Conservation (phyloP, 805 yeast species). For the Yamadazyma kitorensis region DNA sequence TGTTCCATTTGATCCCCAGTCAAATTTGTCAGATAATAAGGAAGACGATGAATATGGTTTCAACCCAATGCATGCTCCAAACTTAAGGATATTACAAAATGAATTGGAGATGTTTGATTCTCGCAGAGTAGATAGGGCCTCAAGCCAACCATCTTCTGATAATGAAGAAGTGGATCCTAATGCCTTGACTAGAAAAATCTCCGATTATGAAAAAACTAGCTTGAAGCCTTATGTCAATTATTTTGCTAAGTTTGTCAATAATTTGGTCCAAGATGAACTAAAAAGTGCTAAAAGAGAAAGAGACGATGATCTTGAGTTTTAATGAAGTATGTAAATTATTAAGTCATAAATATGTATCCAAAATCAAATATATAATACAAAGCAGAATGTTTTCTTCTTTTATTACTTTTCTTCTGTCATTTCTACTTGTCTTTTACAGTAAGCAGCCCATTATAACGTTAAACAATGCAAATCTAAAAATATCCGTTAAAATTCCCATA, state of each 20-base stretch:
- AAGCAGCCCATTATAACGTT: too few relatives aligned
- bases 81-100: slow-evolving; percentile 56
- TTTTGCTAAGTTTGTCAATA: slow-evolving; percentile 62
- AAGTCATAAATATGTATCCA: too few relatives aligned
- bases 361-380: too few relatives aligned
- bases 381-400: too few relatives aligned
- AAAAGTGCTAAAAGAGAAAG: slow-evolving; percentile 30
- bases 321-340: too few relatives aligned
- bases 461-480: too few relatives aligned
- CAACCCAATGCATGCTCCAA: slow-evolving; percentile 80
- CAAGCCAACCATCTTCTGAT: slow-evolving; percentile 18
- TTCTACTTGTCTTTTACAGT: too few relatives aligned
- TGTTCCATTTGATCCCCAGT: slow-evolving; percentile 70
- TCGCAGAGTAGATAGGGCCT: slow-evolving; percentile 26
- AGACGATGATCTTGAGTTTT: slow-evolving; percentile 34
- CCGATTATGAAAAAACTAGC: slow-evolving; percentile 62
- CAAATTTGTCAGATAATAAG: slow-evolving; percentile 29
- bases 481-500: too few relatives aligned
- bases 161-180: slow-evolving; percentile 9
- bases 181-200: slow-evolving; percentile 14
- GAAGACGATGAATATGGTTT: slow-evolving; percentile 52
- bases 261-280: slow-evolving; percentile 55
- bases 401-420: too few relatives aligned
- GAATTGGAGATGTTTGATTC: slow-evolving; percentile 57
- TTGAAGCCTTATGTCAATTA: slow-evolving; percentile 67